Conservation (phyloP, 768 basidiomycete species). For the Boletus edulis region DNA sequence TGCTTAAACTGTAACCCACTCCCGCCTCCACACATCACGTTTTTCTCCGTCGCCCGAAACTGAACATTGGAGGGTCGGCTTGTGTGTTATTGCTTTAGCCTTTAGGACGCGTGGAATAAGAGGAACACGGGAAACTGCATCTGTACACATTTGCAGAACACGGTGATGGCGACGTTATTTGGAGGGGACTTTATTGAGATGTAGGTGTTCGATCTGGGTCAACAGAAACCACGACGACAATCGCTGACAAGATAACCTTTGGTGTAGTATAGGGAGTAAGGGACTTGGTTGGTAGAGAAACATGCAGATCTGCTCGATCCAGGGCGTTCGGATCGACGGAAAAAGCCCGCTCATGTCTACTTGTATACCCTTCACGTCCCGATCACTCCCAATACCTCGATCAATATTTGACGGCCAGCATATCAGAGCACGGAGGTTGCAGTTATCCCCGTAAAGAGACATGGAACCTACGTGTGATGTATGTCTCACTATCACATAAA, state of each 20-base stretch:
- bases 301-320: slow-evolving; percentile 68
- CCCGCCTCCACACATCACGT: slow-evolving; percentile 67
- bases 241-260: neutral
- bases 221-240: neutral
- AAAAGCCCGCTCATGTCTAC: slow-evolving; percentile 67
- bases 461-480: slow-evolving; percentile 90
- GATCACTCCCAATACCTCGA: slow-evolving; percentile 89
- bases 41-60: slow-evolving; percentile 72
- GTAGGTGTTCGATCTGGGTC: slow-evolving; percentile 32
- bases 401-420: slow-evolving; percentile 83
- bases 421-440: slow-evolving; percentile 86
- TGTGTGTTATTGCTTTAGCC: slow-evolving; percentile 93
- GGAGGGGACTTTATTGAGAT: slow-evolving; percentile 72
- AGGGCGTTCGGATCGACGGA: slow-evolving; percentile 77
- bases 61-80: slow-evolving; percentile 77
- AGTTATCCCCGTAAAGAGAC: slow-evolving; percentile 74
- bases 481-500: slow-evolving; percentile 8
- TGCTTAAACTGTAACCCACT: slow-evolving; percentile 60
- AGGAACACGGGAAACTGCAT: slow-evolving; percentile 82
- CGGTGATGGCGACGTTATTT: slow-evolving; percentile 82
- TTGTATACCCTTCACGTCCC: slow-evolving; percentile 83
- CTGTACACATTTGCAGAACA: slow-evolving; percentile 89
- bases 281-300: neutral
- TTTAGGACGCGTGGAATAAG: slow-evolving; percentile 83
- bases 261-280: slow-evolving; percentile 38